Evolutionary conservation across 2,329 filamentous ascomycete genomes (phyloP).

Genomic region (Akanthomyces dipterigenus): DNA sequence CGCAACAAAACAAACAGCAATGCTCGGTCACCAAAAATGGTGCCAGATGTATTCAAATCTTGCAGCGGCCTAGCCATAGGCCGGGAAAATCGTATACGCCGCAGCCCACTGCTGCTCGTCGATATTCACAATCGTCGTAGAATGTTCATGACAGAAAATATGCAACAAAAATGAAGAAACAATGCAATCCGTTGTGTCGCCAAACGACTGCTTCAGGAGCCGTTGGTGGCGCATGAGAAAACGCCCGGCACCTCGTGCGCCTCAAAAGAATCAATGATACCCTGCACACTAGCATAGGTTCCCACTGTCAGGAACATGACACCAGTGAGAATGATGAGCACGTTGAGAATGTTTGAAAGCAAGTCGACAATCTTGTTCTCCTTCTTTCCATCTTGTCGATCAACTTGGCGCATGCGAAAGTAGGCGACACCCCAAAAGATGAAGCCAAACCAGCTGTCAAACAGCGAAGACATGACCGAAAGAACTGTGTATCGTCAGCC

Average conservation of each 20-base stretch:
- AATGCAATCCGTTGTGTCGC: neutral
- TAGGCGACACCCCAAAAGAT: slow-evolving; percentile 90
- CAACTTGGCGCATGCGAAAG: slow-evolving; percentile 65
- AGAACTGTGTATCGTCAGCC: slow-evolving; percentile 36
- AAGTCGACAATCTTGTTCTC: slow-evolving; percentile 44
- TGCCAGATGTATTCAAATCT: slow-evolving; percentile 3
- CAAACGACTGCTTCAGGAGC: slow-evolving; percentile 34
- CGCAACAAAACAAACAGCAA: neutral
- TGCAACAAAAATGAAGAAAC: slow-evolving; percentile 1
- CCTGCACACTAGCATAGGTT: slow-evolving; percentile 72
- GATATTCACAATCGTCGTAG: neutral
- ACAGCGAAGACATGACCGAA: slow-evolving; percentile 78
- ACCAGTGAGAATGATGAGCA: slow-evolving; percentile 66
- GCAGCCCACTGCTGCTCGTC: slow-evolving; percentile 9
- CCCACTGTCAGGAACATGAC: slow-evolving; percentile 76
- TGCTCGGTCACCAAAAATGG: neutral
- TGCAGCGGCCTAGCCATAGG: neutral
- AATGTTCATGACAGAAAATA: neutral
- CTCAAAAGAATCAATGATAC: slow-evolving; percentile 67
- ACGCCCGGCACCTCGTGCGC: slow-evolving; percentile 58
- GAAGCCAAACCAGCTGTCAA: slow-evolving; percentile 91
- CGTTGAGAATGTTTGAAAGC: slow-evolving; percentile 58
- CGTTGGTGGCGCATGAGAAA: slow-evolving; percentile 69
- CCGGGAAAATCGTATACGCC: slow-evolving; percentile 3
- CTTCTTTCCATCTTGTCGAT: slow-evolving; percentile 45